A percentile compares a stretch with the other conserved stretches of the same genome.
phyloP scores from a whole-genome alignment of 495 filamentous ascomycete genomes.

The Darksidea phi region DNA sequence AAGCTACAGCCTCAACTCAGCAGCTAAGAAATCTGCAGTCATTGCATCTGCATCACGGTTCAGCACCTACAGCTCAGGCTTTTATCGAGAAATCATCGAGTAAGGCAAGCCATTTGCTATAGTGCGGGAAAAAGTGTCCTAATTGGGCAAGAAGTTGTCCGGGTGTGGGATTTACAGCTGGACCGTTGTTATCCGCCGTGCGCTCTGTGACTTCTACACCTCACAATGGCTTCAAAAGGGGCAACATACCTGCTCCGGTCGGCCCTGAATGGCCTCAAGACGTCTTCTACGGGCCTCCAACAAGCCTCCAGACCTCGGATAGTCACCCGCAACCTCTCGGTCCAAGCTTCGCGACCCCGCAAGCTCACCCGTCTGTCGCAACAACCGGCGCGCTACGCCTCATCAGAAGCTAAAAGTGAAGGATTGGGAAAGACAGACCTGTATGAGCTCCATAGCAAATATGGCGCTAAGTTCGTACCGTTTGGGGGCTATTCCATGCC shows the following conservation, averaged over 20 bases:
- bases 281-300: not conserved
- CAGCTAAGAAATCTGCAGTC: no score
- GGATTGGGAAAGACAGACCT: constrained; percentile 69
- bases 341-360: constrained; percentile 23
- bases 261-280: constrained; percentile 15
- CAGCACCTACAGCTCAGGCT: no score
- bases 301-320: not conserved
- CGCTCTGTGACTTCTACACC: not conserved
- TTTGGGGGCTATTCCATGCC: constrained; percentile 95
- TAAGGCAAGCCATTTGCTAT: no score
- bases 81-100: no score
- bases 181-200: constrained; percentile 18
- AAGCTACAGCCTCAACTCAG: no score
- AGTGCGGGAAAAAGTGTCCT: no score
- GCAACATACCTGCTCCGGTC: constrained; percentile 14
- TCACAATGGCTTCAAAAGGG: constrained; percentile 28
- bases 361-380: not conserved
- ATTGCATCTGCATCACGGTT: no score
- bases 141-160: no score
- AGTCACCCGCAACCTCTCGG: not conserved
- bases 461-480: constrained; percentile 93
- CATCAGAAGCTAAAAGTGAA: constrained; percentile 25
- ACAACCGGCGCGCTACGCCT: constrained; percentile 8
- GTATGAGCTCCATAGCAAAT: constrained; percentile 73
- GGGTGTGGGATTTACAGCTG: not conserved